Percentiles rank a stretch among this genome's conserved stretches.
These are phyloP conservation scores for Turritis glabra DNA, from an alignment of 345 rosid species.

Conservation along the genomic window DNA sequence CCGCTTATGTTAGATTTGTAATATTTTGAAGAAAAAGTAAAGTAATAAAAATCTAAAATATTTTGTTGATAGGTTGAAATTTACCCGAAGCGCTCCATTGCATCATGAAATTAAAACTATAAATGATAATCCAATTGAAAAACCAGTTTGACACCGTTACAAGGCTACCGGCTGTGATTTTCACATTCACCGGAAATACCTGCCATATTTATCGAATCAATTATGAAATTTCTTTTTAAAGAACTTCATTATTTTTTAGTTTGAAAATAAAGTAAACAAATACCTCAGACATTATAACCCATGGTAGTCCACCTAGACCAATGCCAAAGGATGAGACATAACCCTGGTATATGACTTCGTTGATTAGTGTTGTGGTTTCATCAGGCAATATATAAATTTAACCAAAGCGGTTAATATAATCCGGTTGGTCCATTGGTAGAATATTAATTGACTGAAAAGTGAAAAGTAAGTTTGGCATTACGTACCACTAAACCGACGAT, in stretches of 20 bases:
- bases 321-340: slow-evolving; percentile 28
- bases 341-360: slow-evolving; percentile 39
- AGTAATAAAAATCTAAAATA: no score
- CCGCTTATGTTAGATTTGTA: no score
- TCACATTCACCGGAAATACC: slow-evolving; percentile 55
- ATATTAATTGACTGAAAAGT: background rate
- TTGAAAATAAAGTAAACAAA: background rate
- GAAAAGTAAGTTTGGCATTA: background rate
- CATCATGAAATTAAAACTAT: slow-evolving; percentile 53
- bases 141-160: slow-evolving; percentile 49
- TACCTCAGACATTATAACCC: slow-evolving; percentile 77
- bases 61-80: background rate
- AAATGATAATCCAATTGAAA: slow-evolving; percentile 48
- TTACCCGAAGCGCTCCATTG: slow-evolving; percentile 47
- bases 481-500: slow-evolving; percentile 49
- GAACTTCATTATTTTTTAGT: background rate
- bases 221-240: background rate
- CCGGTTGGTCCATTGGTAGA: background rate
- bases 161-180: slow-evolving; percentile 57
- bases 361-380: background rate
- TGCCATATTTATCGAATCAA: background rate
- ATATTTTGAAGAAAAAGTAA: no score
- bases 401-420: background rate
- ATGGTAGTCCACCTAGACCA: slow-evolving; percentile 59
- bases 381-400: background rate